Evolutionary conservation across 1,284 basidiomycete genomes (phyloP).

Genomic region (Butyriboletus appendiculatus): DNA sequence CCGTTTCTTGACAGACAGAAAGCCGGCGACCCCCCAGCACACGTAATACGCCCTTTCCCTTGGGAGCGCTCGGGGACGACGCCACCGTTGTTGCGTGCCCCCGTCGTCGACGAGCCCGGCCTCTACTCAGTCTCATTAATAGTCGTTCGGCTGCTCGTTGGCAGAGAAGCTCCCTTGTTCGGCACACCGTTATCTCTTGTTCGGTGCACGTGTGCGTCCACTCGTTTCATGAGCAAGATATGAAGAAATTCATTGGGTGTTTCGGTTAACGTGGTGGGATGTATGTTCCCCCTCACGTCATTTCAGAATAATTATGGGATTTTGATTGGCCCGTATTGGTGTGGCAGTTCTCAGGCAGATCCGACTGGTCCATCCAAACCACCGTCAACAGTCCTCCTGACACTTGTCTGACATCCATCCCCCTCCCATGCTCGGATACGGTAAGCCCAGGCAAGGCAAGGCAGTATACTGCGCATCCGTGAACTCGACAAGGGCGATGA

Average conservation of each 20-base stretch:
- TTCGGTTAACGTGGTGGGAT: slow-evolving; percentile 19
- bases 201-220: slow-evolving; percentile 12
- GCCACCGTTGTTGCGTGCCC: slow-evolving; percentile 8
- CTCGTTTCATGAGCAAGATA: slow-evolving; percentile 12
- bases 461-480: slow-evolving; percentile 1
- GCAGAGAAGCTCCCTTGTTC: slow-evolving; percentile 9
- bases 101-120: too few species aligned
- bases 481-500: slow-evolving; percentile 12
- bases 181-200: slow-evolving; percentile 16
- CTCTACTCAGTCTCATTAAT: too few species aligned
- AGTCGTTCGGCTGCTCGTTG: not conserved
- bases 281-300: slow-evolving; percentile 21
- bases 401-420: slow-evolving; percentile 3
- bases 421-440: slow-evolving; percentile 12
- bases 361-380: slow-evolving; percentile 22
- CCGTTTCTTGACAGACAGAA: slow-evolving; percentile 23
- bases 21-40: slow-evolving; percentile 9
- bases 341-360: slow-evolving; percentile 34
- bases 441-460: not conserved
- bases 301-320: slow-evolving; percentile 16
- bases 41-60: slow-evolving; percentile 25
- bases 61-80: slow-evolving; percentile 1
- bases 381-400: slow-evolving; percentile 23
- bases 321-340: slow-evolving; percentile 12
- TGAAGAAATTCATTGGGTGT: slow-evolving; percentile 10